Conservation (phyloP, 1,284 basidiomycete genomes). For the Cutaneotrichosporon daszewskae region DNA sequence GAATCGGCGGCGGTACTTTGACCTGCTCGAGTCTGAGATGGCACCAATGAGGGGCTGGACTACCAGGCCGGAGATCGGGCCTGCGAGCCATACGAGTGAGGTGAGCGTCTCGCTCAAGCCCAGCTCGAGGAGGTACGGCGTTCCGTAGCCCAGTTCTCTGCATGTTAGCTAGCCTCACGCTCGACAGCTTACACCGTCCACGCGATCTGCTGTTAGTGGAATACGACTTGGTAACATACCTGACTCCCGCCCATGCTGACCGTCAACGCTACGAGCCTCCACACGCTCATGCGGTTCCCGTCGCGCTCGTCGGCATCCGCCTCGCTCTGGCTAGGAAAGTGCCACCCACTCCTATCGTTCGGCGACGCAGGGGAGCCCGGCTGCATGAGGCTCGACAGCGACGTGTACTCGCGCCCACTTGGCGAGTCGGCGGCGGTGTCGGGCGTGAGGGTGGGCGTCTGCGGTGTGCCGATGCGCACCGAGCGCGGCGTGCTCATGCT, state of each 20-base stretch:
- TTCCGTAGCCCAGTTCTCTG: slow-evolving; percentile 68
- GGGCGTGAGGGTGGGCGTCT: too few relatives aligned
- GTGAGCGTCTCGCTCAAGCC: slow-evolving; percentile 88
- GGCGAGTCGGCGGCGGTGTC: not conserved
- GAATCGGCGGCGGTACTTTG: slow-evolving; percentile 78
- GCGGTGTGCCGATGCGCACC: too few relatives aligned
- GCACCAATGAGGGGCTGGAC: slow-evolving; percentile 95
- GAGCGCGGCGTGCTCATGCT: too few relatives aligned
- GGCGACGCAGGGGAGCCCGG: not conserved
- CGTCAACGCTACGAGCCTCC: slow-evolving; percentile 50
- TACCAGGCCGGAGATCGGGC: slow-evolving; percentile 75
- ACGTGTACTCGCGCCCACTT: not conserved
- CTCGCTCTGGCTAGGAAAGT: not conserved
- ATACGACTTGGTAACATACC: slow-evolving; percentile 31
- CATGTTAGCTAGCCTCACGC: slow-evolving; percentile 7
- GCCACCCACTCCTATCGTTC: not conserved
- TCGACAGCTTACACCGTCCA: slow-evolving; percentile 28
- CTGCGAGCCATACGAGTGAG: slow-evolving; percentile 93
- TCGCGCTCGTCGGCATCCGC: slow-evolving; percentile 3
- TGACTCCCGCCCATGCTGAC: slow-evolving; percentile 69
- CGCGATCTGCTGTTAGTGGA: slow-evolving; percentile 29
- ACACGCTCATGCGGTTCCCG: slow-evolving; percentile 12
- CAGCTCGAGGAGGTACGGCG: slow-evolving; percentile 81
- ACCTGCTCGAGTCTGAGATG: slow-evolving; percentile 85
- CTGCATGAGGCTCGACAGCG: not conserved